A percentile compares a stretch with the other conserved stretches of the same genome.
Conservation (phyloP, 2,329 filamentous ascomycete genomes). For the Alternaria viburni region DNA sequence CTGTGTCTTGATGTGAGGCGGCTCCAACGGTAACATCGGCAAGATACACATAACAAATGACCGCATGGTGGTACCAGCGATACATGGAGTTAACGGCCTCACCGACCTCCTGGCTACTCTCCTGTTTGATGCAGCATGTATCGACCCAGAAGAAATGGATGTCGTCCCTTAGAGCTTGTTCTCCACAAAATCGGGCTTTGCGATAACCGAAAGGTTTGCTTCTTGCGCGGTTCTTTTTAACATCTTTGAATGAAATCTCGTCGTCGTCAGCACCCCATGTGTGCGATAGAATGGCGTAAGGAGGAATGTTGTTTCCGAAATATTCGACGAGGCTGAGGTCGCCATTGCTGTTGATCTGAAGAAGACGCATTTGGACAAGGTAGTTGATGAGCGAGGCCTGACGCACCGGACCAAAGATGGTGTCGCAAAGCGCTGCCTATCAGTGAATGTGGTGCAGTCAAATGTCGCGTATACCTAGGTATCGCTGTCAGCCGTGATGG, state of each 20-base stretch:
- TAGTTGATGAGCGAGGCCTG: neutral
- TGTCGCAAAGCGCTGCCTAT: neutral
- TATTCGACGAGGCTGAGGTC: neutral
- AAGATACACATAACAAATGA: neutral
- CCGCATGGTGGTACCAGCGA: neutral
- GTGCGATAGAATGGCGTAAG: neutral
- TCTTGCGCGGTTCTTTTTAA: neutral
- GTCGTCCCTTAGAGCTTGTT: neutral
- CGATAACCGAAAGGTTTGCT: neutral
- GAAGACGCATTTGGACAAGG: neutral
- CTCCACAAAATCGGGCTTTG: neutral
- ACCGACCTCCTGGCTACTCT: neutral
- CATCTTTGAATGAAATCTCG: neutral
- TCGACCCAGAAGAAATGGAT: neutral
- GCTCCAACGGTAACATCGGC: neutral
- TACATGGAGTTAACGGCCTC: neutral
- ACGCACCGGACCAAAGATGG: neutral
- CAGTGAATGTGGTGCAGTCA: neutral
- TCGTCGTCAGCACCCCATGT: neutral
- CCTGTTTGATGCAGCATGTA: neutral
- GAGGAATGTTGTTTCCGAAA: neutral
- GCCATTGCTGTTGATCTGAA: neutral
- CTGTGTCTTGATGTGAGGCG: neutral
- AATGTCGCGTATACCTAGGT: neutral
- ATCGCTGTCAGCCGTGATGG: neutral